Percentiles rank a stretch among this genome's conserved stretches.
Evolutionary conservation across 2,329 filamentous ascomycete species (phyloP).

Genomic region (Berkeleyomyces basicola): DNA sequence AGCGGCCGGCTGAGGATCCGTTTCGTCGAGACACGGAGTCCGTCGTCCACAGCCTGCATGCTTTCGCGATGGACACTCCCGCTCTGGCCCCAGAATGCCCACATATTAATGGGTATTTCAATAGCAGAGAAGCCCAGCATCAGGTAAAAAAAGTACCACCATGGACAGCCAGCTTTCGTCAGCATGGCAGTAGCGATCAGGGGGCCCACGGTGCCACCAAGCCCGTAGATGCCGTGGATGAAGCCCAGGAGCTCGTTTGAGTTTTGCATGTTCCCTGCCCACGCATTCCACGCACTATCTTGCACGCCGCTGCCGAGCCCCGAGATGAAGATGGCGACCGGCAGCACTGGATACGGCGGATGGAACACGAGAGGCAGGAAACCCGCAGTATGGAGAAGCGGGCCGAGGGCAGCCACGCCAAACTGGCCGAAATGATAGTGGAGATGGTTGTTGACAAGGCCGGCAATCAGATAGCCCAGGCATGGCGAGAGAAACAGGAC

Average conservation of each 20-base stretch:
- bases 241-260: slow-evolving; percentile 60
- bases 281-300: slow-evolving; percentile 43
- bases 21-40: slow-evolving; percentile 29
- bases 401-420: slow-evolving; percentile 51
- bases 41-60: slow-evolving; percentile 18
- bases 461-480: slow-evolving; percentile 45
- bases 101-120: slow-evolving; percentile 34
- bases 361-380: slow-evolving; percentile 50
- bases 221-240: slow-evolving; percentile 54
- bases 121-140: slow-evolving; percentile 45
- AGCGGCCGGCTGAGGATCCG: slow-evolving; percentile 33
- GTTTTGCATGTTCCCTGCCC: slow-evolving; percentile 53
- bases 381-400: slow-evolving; percentile 43
- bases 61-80: slow-evolving; percentile 36
- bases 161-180: slow-evolving; percentile 40
- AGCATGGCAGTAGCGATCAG: slow-evolving; percentile 59
- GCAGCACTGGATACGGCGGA: slow-evolving; percentile 51
- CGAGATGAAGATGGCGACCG: slow-evolving; percentile 46
- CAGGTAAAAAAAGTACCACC: slow-evolving; percentile 64
- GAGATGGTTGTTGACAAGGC: slow-evolving; percentile 46
- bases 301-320: slow-evolving; percentile 58
- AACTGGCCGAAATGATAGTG: slow-evolving; percentile 52
- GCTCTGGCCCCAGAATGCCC: slow-evolving; percentile 48
- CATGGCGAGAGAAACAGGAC: slow-evolving; percentile 52
- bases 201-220: slow-evolving; percentile 53